These are phyloP conservation scores for Eutypa lata DNA, from an alignment of 2,329 filamentous ascomycete species.

Conservation along the genomic window DNA sequence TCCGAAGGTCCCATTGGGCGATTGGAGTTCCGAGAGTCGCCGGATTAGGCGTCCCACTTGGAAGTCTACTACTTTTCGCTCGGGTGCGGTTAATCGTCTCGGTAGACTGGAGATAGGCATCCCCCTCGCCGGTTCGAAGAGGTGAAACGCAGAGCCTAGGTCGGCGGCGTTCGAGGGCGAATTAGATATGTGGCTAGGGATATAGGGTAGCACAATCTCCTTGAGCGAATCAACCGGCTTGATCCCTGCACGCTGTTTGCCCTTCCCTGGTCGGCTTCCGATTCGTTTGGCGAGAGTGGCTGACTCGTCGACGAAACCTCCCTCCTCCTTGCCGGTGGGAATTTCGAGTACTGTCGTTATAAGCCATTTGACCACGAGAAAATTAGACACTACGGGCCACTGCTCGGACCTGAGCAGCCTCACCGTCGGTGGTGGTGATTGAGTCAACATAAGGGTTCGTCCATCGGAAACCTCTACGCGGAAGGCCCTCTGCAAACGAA, in stretches of 20 bases:
- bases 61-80: constrained; percentile 39
- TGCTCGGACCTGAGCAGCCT: constrained; percentile 47
- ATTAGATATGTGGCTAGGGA: constrained; percentile 41
- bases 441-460: constrained; percentile 37
- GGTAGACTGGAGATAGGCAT: constrained; percentile 34
- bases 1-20: constrained; percentile 49
- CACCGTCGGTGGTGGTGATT: constrained; percentile 40
- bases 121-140: constrained; percentile 38
- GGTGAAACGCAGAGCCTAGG: constrained; percentile 37
- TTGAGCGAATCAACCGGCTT: constrained; percentile 7
- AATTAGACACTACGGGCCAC: constrained; percentile 41
- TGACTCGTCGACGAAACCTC: neutral
- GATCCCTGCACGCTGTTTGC: neutral
- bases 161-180: constrained; percentile 26
- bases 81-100: constrained; percentile 28
- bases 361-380: constrained; percentile 44
- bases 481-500: constrained; percentile 40
- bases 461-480: constrained; percentile 40
- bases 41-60: constrained; percentile 46
- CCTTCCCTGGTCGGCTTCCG: neutral
- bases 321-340: neutral
- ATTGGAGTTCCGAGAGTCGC: constrained; percentile 39
- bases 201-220: constrained; percentile 25
- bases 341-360: constrained; percentile 8
- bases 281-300: neutral